Conservation (phyloP, 2,329 filamentous ascomycete genomes). For the Nemania abortiva region DNA sequence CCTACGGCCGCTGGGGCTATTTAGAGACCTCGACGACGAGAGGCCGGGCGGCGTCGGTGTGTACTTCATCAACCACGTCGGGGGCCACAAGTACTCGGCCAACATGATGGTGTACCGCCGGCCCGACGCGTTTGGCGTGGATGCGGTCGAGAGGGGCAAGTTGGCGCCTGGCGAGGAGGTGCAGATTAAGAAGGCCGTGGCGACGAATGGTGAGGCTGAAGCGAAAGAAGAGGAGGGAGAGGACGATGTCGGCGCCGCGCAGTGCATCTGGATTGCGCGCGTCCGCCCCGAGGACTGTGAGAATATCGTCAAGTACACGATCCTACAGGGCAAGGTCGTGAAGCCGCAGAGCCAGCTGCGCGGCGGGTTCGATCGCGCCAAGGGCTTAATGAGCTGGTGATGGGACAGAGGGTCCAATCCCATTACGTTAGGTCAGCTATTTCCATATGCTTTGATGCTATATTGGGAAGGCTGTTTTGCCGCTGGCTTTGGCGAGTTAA, state of each 20-base stretch:
- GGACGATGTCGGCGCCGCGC: slow-evolving; percentile 72
- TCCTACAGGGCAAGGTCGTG: slow-evolving; percentile 92
- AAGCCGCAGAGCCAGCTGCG: slow-evolving; percentile 88
- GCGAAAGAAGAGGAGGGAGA: slow-evolving; percentile 45
- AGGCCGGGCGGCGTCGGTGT: slow-evolving; percentile 92
- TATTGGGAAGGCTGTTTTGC: not conserved
- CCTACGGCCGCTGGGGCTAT: slow-evolving; percentile 84
- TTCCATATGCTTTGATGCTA: not conserved
- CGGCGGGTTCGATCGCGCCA: slow-evolving; percentile 88
- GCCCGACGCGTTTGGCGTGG: slow-evolving; percentile 67
- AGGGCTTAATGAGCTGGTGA: slow-evolving; percentile 88
- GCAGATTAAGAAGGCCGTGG: slow-evolving; percentile 48
- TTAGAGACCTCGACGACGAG: slow-evolving; percentile 88
- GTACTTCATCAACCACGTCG: slow-evolving; percentile 96
- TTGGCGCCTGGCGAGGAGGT: slow-evolving; percentile 54
- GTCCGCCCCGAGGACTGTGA: slow-evolving; percentile 91
- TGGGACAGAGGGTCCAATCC: no score
- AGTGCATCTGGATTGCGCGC: slow-evolving; percentile 93
- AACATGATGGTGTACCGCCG: slow-evolving; percentile 93
- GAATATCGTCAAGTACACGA: slow-evolving; percentile 88
- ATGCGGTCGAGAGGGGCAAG: slow-evolving; percentile 56
- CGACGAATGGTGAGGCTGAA: slow-evolving; percentile 42
- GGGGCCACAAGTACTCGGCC: slow-evolving; percentile 95
- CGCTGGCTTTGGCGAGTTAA: not conserved
- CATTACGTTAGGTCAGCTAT: no score